Evolutionary conservation across 805 yeast species (phyloP).

Genomic region (Candida maris): DNA sequence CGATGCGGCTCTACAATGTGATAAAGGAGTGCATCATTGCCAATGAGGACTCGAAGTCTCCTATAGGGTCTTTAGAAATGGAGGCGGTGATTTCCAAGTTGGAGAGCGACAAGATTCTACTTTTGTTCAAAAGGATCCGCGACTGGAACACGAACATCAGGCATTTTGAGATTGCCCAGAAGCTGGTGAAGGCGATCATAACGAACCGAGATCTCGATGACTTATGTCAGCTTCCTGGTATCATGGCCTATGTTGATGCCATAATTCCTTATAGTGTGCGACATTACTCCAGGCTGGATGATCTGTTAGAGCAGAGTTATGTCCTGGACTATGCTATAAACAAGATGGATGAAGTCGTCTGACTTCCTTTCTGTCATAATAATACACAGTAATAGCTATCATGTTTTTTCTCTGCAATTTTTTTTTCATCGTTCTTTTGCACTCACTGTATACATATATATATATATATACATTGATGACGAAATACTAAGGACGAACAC

Average conservation of each 20-base stretch:
- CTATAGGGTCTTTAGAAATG: constrained; percentile 54
- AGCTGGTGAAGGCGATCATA: constrained; percentile 63
- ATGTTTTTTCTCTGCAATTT: background rate
- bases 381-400: background rate
- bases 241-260: constrained; percentile 65
- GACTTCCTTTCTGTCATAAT: background rate
- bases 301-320: constrained; percentile 79
- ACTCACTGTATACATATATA: no score
- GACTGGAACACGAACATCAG: constrained; percentile 94
- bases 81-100: constrained; percentile 61
- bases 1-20: constrained; percentile 81
- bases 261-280: constrained; percentile 86
- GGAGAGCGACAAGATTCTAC: constrained; percentile 53
- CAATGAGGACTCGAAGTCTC: constrained; percentile 45
- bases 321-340: constrained; percentile 79
- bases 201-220: constrained; percentile 49
- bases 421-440: background rate
- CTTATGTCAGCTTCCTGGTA: constrained; percentile 61
- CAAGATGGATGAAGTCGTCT: constrained; percentile 55
- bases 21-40: constrained; percentile 56
- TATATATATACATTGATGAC: no score
- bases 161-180: constrained; percentile 78
- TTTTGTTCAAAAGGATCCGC: constrained; percentile 70
- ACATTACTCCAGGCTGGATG: constrained; percentile 74
- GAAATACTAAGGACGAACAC: no score